phyloP scores from a whole-genome alignment of 2,329 filamentous ascomycete species.

The Xylariaceae sp. region DNA sequence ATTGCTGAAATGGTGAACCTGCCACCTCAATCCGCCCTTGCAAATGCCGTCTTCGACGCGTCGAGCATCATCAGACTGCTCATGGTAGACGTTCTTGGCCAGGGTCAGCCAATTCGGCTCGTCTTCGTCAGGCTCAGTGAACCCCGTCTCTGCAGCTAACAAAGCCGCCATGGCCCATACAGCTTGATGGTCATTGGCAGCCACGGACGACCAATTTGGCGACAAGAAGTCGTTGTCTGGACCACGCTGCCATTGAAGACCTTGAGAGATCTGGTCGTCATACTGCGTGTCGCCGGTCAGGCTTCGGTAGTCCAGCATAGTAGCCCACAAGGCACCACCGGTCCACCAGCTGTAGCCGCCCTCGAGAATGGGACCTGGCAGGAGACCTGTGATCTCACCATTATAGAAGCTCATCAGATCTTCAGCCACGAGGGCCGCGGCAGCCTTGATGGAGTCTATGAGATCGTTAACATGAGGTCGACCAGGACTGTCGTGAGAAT shows the following conservation, averaged over 20 bases:
- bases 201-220: conserved; percentile 31
- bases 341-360: conserved; percentile 34
- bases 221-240: conserved; percentile 41
- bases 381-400: conserved; percentile 25
- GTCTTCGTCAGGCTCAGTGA: conserved; percentile 43
- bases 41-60: conserved; percentile 50
- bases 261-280: conserved; percentile 41
- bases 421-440: conserved; percentile 27
- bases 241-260: conserved; percentile 41
- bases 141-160: conserved; percentile 54
- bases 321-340: conserved; percentile 44
- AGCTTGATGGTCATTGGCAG: conserved; percentile 50
- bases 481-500: neutral
- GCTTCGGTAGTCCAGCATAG: conserved; percentile 48
- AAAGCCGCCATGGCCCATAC: conserved; percentile 62
- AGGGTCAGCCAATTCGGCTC: conserved; percentile 54
- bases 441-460: conserved; percentile 28
- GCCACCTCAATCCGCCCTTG: conserved; percentile 59
- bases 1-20: conserved; percentile 53
- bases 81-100: conserved; percentile 58
- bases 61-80: conserved; percentile 39
- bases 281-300: conserved; percentile 47
- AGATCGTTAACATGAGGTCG: conserved; percentile 3
- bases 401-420: conserved; percentile 31
- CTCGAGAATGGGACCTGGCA: conserved; percentile 15